A percentile compares a stretch with the other conserved stretches of the same genome.
Evolutionary conservation across 1,139 yeast genomes (phyloP).

Genomic region (Taiozyma onychis): DNA sequence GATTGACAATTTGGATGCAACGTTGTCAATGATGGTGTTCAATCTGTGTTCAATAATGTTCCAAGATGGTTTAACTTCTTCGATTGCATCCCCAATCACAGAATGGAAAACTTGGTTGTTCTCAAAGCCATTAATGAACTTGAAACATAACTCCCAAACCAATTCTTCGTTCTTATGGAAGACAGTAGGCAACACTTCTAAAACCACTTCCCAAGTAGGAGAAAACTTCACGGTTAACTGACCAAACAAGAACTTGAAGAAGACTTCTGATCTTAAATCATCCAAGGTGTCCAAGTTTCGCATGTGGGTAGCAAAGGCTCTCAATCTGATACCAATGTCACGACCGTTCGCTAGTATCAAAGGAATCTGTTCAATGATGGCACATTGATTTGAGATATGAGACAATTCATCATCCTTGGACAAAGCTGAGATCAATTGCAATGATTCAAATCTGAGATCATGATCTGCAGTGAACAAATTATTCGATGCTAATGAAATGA

Average conservation of each 20-base stretch:
- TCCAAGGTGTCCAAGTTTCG: conserved; percentile 32
- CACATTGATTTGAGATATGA: conserved; percentile 39
- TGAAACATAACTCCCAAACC: conserved; percentile 53
- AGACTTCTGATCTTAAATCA: conserved; percentile 30
- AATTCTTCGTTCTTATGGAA: conserved; percentile 37
- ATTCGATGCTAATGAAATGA: conserved; percentile 12
- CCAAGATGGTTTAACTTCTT: conserved; percentile 22
- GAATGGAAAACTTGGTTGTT: background rate
- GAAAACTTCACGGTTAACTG: conserved; percentile 69
- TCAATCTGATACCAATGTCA: conserved; percentile 64
- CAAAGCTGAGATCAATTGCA: conserved; percentile 33
- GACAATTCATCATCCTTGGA: conserved; percentile 29
- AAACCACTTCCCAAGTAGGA: conserved; percentile 79
- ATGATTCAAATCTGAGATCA: conserved; percentile 40
- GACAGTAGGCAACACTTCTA: conserved; percentile 50
- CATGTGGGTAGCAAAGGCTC: conserved; percentile 52
- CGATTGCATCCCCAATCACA: conserved; percentile 9
- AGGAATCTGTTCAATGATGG: conserved; percentile 66
- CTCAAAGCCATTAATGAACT: conserved; percentile 28
- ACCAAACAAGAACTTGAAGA: conserved; percentile 65
- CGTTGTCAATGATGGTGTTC: conserved; percentile 25
- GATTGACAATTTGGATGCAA: conserved; percentile 22
- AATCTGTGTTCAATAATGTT: conserved; percentile 31
- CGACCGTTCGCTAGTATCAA: conserved; percentile 65
- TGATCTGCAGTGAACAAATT: conserved; percentile 44